Percentiles rank a stretch among this genome's conserved stretches.
Evolutionary conservation across 2,329 filamentous ascomycete species (phyloP).

Genomic region (Lasiodiplodia sp.): DNA sequence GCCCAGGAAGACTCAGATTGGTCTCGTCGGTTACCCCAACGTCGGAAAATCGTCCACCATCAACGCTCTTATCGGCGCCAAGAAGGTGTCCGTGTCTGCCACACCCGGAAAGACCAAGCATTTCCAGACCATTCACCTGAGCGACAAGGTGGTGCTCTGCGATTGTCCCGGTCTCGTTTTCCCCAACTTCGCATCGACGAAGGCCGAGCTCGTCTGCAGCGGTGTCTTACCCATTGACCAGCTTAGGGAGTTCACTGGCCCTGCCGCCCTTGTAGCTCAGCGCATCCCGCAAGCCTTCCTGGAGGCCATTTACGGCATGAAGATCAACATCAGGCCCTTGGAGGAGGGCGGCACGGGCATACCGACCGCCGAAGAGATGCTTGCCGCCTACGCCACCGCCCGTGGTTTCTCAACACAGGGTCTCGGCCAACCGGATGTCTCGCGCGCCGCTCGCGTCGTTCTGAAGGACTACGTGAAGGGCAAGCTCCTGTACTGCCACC

Average conservation of each 20-base stretch:
- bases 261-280: slow-evolving; percentile 80
- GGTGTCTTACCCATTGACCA: slow-evolving; percentile 97
- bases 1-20: slow-evolving; percentile 79
- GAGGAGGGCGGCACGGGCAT: slow-evolving; percentile 93
- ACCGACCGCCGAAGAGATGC: slow-evolving; percentile 83
- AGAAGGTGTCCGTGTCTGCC: slow-evolving; percentile 97
- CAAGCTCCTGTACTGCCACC: slow-evolving; percentile 90
- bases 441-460: slow-evolving; percentile 84
- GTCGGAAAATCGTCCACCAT: slow-evolving; percentile 99
- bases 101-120: slow-evolving; percentile 99
- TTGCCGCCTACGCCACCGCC: slow-evolving; percentile 85
- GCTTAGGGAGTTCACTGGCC: slow-evolving; percentile 89
- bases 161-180: slow-evolving; percentile 99
- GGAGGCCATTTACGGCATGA: slow-evolving; percentile 93
- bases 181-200: slow-evolving; percentile 95
- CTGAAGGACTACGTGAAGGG: slow-evolving; percentile 98
- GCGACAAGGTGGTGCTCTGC: slow-evolving; percentile 86
- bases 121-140: slow-evolving; percentile 97
- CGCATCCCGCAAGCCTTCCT: slow-evolving; percentile 88
- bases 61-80: slow-evolving; percentile 96
- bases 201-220: slow-evolving; percentile 94
- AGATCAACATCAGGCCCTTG: slow-evolving; percentile 77
- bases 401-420: slow-evolving; percentile 91
- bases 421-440: slow-evolving; percentile 90
- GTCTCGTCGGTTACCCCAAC: slow-evolving; percentile 96